Evolutionary conservation across 441 rosid genomes (phyloP), one percentile per base, ranked within the genome.

Genomic region (Capsella rubella): DNA sequence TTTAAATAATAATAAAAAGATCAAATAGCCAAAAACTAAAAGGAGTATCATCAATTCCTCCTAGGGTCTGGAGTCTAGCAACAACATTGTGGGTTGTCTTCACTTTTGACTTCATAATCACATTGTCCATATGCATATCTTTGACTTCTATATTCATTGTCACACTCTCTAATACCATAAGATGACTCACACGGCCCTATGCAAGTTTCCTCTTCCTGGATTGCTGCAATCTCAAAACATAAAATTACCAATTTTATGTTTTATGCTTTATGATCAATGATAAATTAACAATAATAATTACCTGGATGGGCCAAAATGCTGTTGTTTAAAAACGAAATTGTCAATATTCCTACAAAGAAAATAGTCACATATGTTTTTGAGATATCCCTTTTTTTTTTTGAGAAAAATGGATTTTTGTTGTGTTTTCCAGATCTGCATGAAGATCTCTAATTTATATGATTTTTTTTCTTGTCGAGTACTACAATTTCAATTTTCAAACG

Each of bases 341-440:
- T 31, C 67, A 70, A 39, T 16, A 49, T 3, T 15, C 51, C 7
- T 47, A 37, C 46, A n/a, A 70, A 21, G 18, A 70, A 49, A 12
- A 64, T 18, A 18, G 6, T 34, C 5, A 43, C 27, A 18, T 0
- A 50, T 49, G 32, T 16, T 59, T 59, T 70, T 15, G 29, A 59
- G 15, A 59, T 49, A 25, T 5, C 56, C 65, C 58, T 58, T n/a
- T 18, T 46, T 6, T 45, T 14, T 35, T 27, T 27, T 5, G 12
- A 43, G 49, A 10, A 43, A 28, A 62, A 8, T 4, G 5, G 18
- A 8, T n/a, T 28, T 43, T 60, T 6, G 0, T 60, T 14, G 3
- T 15, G 27, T 42, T 21, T 21, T 60, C 16, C 40, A 60, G 6
- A 39, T 60, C 4, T 40, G 34, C 2, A 9, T 11, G 40, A 9